phyloP scores from a whole-genome alignment of 495 filamentous ascomycete species.

The Tuber magnatum region DNA sequence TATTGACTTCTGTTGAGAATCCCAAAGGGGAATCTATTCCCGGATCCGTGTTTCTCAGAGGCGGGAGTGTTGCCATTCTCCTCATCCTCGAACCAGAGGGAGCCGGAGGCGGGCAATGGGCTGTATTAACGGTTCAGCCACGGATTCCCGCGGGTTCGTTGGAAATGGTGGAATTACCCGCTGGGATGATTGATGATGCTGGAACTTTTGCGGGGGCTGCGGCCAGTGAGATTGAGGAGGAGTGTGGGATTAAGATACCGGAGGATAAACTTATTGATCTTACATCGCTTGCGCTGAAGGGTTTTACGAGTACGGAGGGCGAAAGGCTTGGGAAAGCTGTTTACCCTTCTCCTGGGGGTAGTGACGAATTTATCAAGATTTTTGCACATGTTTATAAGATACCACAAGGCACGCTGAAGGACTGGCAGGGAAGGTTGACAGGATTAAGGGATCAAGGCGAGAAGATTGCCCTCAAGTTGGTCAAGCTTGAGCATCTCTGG shows the following conservation, averaged over 20 bases:
- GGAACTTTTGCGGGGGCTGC: constrained; percentile 70
- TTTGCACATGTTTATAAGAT: constrained; percentile 68
- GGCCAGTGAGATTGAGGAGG: constrained; percentile 75
- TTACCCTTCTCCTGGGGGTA: constrained; percentile 71
- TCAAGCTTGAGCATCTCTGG: constrained; percentile 68
- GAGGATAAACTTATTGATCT: constrained; percentile 58
- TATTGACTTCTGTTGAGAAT: constrained; percentile 61
- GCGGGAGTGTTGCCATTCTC: constrained; percentile 75
- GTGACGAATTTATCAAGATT: constrained; percentile 76
- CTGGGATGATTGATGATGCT: constrained; percentile 78
- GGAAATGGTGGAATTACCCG: constrained; percentile 70
- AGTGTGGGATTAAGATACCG: constrained; percentile 58
- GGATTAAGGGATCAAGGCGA: constrained; percentile 71
- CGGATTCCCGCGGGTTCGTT: constrained; percentile 72
- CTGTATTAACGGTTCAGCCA: constrained; percentile 73
- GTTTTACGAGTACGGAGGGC: constrained; percentile 27
- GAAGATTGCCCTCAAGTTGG: constrained; percentile 72
- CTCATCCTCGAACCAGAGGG: constrained; percentile 56
- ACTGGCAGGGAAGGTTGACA: constrained; percentile 68
- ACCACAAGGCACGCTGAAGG: constrained; percentile 54
- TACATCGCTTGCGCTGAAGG: constrained; percentile 52
- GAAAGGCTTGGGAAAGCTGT: constrained; percentile 44
- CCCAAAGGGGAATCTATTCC: constrained; percentile 58
- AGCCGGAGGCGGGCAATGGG: constrained; percentile 56
- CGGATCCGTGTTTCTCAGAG: constrained; percentile 70